Conservation (phyloP, 2,329 filamentous ascomycete genomes). For the Rugonectria rugulosa region DNA sequence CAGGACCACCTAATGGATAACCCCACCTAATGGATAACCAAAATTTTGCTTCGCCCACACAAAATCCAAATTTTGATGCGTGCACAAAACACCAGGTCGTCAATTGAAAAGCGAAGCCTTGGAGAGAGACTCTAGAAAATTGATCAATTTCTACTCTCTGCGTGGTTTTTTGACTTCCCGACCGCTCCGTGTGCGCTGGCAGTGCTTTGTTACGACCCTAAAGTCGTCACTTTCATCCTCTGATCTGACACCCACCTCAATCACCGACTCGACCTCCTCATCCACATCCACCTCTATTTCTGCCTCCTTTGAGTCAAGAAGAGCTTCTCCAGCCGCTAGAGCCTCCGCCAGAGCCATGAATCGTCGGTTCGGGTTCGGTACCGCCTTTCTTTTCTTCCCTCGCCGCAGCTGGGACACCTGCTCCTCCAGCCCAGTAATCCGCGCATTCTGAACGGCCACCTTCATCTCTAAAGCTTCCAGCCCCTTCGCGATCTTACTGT, state of each 20-base stretch:
- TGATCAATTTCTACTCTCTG: background rate
- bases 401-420: slow-evolving; percentile 11
- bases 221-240: background rate
- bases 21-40: too few relatives aligned
- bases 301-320: slow-evolving; percentile 1
- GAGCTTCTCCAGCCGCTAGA: slow-evolving; percentile 9
- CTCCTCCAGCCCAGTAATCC: slow-evolving; percentile 19
- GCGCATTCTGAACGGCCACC: slow-evolving; percentile 1
- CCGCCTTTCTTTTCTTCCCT: slow-evolving; percentile 23
- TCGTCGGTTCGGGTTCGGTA: slow-evolving; percentile 20
- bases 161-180: background rate
- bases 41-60: background rate
- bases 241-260: background rate
- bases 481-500: background rate
- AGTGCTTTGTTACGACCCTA: background rate
- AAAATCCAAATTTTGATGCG: background rate
- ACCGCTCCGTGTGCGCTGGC: background rate
- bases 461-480: background rate
- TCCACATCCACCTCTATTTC: background rate
- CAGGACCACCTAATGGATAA: too few relatives aligned
- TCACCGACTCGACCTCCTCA: background rate
- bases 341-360: slow-evolving; percentile 16
- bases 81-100: background rate
- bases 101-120: background rate
- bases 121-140: background rate